Evolutionary conservation across 306 rosid species (phyloP).

Genomic region (Cicer bijugum): DNA sequence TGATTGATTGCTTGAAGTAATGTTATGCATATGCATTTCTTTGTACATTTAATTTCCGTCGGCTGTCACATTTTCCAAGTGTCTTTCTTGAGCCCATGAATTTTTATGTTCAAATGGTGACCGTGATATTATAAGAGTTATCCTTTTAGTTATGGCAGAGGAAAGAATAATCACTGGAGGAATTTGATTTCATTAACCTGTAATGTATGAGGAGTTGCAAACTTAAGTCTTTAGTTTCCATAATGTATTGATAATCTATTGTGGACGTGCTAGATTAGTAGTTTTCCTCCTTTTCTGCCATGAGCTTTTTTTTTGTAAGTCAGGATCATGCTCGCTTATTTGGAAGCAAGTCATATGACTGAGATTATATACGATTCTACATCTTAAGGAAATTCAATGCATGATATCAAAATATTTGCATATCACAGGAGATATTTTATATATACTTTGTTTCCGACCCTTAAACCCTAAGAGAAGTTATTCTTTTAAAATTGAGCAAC

Average conservation of each 20-base stretch:
- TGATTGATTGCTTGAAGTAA: conserved; percentile 45
- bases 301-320: background rate
- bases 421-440: background rate
- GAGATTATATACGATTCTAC: background rate
- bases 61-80: conserved; percentile 22
- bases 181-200: conserved; percentile 26
- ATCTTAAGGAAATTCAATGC: background rate
- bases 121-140: conserved; percentile 18
- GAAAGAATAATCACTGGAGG: conserved; percentile 30
- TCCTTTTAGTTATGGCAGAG: conserved; percentile 29
- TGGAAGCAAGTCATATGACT: too few relatives aligned
- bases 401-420: background rate
- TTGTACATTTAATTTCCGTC: conserved; percentile 34
- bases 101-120: conserved; percentile 11
- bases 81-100: conserved; percentile 31
- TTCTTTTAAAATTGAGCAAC: too few relatives aligned
- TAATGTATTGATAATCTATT: conserved; percentile 31
- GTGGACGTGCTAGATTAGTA: conserved; percentile 2
- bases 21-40: conserved; percentile 40
- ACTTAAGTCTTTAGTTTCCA: conserved; percentile 1
- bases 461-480: too few relatives aligned
- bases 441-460: too few relatives aligned
- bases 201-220: conserved; percentile 37
- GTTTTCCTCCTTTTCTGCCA: background rate
- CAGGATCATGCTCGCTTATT: background rate